phyloP scores from a whole-genome alignment of 176 grass and related monocot genomes.

The Luzula sylvatica region DNA sequence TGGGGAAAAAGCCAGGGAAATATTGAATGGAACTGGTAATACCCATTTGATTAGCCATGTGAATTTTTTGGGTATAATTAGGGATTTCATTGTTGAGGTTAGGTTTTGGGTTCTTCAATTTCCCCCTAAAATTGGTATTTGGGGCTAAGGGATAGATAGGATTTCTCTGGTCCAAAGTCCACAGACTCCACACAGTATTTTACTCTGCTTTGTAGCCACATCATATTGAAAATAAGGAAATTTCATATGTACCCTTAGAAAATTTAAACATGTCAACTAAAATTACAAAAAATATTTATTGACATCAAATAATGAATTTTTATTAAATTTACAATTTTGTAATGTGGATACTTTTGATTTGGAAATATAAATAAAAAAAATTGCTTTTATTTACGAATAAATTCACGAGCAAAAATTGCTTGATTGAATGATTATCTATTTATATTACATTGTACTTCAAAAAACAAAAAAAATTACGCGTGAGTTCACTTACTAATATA shows the following conservation, averaged over 20 bases:
- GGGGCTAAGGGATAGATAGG: conserved; percentile 33
- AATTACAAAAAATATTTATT: no score
- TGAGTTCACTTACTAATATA: conserved; percentile 17
- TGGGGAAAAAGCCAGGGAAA: conserved; percentile 21
- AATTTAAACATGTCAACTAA: no score
- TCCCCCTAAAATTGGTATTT: not conserved
- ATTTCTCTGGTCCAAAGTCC: conserved; percentile 51
- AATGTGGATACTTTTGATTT: no score
- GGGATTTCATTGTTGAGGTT: conserved; percentile 27
- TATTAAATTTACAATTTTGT: no score
- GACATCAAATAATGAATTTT: no score
- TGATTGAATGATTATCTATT: no score
- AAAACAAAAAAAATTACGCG: not conserved
- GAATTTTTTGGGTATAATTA: conserved; percentile 14
- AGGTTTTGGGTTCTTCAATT: conserved; percentile 22
- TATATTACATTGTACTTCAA: no score
- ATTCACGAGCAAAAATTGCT: not conserved
- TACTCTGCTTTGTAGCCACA: no score
- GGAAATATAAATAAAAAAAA: not conserved
- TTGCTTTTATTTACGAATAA: not conserved
- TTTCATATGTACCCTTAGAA: no score
- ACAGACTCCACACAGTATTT: no score
- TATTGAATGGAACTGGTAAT: conserved; percentile 10
- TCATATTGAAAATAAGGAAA: no score
- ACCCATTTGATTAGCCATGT: conserved; percentile 50